These are phyloP conservation scores for Echeveria elegans DNA, from an alignment of 164 flowering plant species.

Conservation along the genomic window DNA sequence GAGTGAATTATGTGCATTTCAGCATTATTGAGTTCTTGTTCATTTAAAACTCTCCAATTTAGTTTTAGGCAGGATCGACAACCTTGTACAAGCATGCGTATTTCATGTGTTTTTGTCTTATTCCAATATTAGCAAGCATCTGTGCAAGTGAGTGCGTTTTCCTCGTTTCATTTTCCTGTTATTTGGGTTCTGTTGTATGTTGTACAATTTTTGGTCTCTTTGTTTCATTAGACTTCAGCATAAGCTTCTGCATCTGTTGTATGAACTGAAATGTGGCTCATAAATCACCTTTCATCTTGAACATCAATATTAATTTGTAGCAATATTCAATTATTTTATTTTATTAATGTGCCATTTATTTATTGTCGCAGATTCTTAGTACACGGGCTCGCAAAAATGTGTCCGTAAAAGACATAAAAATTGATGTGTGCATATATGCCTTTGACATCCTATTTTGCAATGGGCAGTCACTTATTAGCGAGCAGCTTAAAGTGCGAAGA, in stretches of 20 bases:
- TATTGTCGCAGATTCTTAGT: slow-evolving; percentile 55
- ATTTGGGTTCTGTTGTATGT: background rate
- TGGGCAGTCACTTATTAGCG: slow-evolving; percentile 74
- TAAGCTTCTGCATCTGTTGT: background rate
- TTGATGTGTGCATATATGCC: slow-evolving; percentile 83
- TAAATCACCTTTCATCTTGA: background rate
- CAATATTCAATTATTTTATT: background rate
- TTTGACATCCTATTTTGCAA: slow-evolving; percentile 82
- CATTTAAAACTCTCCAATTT: too few species aligned
- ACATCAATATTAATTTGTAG: background rate
- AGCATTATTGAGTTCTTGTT: too few species aligned
- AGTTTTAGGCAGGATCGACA: too few species aligned
- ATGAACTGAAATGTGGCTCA: background rate
- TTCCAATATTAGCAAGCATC: background rate
- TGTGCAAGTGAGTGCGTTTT: background rate
- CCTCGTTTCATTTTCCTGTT: background rate
- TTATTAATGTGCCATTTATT: background rate
- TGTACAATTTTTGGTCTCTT: background rate
- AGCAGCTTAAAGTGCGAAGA: slow-evolving; percentile 71
- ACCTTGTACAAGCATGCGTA: background rate
- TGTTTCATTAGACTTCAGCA: background rate
- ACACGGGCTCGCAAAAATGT: slow-evolving; percentile 93
- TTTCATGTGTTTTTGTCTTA: background rate
- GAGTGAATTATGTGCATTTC: background rate
- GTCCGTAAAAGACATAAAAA: slow-evolving; percentile 60